Base-by-base conservation (phyloP, 2,329 filamentous ascomycete species). In the Cytospora schulzeri region DNA sequence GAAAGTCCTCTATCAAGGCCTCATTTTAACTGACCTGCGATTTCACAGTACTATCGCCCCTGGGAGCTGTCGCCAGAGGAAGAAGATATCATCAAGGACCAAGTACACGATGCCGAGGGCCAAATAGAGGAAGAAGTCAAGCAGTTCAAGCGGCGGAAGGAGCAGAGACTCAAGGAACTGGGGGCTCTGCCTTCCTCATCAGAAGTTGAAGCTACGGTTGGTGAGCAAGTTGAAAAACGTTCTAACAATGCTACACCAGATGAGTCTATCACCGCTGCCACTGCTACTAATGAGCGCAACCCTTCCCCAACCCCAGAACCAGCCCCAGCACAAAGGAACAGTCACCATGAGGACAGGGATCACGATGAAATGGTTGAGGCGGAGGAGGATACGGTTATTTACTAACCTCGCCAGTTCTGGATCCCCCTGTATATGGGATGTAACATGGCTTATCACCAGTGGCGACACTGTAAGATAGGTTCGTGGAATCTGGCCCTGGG, bases 301-400 rank as follows among this genome's bases (percentile, higher is more conserved):
- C 48, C 33, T n/a, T 60, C 62, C 63, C 55, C 51, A n/a, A n/a
- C 59, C 33, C 52, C 52, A 57, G 35, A 26, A 51, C 65, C 71
- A 61, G 69, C 70, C 57, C 69, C 68, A 64, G 61, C 70, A 60
- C 69, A 68, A 63, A 75, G 72, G 66, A 67, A 62, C 53, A 71
- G 68, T 33, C 73, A 74, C 58, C 64, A 59, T 22, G 64, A 65
- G 60, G 76, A 79, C 63, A 80, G 76, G 71, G 81, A 80, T 65
- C 73, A 84, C 70, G 83, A 90, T 66, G 90, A 93, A 71, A 83
- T 96, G 69, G 88, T 95, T 61, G 91, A 92, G 75, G 91, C 90
- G 62, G 91, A 92, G 66, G 93, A 97, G 79, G 93, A 97, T 72
- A 93, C 90, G 70, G 92, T 97, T 60, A 94, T 96, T 66, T 97